phyloP scores from a whole-genome alignment of 1,284 basidiomycete species.

The Austroboletus sp. region DNA sequence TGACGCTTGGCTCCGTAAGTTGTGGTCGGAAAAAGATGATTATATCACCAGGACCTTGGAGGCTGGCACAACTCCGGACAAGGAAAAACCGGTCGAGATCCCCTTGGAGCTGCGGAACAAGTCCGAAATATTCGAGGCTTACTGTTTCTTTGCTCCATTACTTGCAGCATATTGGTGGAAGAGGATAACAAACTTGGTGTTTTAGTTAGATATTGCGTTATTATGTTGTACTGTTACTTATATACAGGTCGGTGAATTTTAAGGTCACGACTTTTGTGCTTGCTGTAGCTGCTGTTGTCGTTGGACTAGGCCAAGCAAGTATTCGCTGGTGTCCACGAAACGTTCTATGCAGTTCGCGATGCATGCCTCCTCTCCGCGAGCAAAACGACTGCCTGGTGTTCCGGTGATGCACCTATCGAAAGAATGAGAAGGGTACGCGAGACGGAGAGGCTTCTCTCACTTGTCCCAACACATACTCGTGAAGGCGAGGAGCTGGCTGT shows the following conservation, averaged over 20 bases:
- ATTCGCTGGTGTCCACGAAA: slow-evolving; percentile 89
- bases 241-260: slow-evolving; percentile 5
- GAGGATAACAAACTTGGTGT: slow-evolving; percentile 28
- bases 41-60: slow-evolving; percentile 61
- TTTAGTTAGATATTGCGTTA: slow-evolving; percentile 16
- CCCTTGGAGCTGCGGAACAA: slow-evolving; percentile 50
- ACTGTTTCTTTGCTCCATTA: slow-evolving; percentile 63
- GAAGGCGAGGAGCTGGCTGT: slow-evolving; percentile 63
- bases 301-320: slow-evolving; percentile 79
- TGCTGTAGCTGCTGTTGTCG: slow-evolving; percentile 41
- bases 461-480: slow-evolving; percentile 87
- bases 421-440: slow-evolving; percentile 10
- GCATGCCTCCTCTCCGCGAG: slow-evolving; percentile 77
- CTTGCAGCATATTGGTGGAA: slow-evolving; percentile 49
- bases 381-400: slow-evolving; percentile 78
- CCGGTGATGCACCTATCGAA: slow-evolving; percentile 74
- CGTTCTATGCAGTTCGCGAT: slow-evolving; percentile 89
- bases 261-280: slow-evolving; percentile 16
- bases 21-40: slow-evolving; percentile 83
- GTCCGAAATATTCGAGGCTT: slow-evolving; percentile 57
- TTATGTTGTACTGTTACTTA: slow-evolving; percentile 12
- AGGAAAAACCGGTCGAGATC: slow-evolving; percentile 41
- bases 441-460: slow-evolving; percentile 40
- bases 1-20: slow-evolving; percentile 72
- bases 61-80: slow-evolving; percentile 36